Evolutionary conservation across 768 basidiomycete species (phyloP).

Genomic region (Leucocoprinus birnbaumii): DNA sequence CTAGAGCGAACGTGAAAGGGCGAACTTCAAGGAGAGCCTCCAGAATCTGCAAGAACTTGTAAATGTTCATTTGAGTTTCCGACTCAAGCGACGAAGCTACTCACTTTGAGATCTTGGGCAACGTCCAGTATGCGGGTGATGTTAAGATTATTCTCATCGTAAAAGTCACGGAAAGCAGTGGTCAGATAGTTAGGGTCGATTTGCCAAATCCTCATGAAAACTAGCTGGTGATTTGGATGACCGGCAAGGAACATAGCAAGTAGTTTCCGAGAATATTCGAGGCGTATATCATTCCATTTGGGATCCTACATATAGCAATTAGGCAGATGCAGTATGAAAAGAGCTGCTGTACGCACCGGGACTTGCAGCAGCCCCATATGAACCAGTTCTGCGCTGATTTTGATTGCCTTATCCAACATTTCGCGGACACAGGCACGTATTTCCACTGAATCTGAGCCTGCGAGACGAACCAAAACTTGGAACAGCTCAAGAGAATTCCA

Average conservation of each 20-base stretch:
- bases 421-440: slow-evolving; percentile 79
- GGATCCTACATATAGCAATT: slow-evolving; percentile 46
- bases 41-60: slow-evolving; percentile 57
- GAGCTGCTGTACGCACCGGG: slow-evolving; percentile 54
- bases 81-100: slow-evolving; percentile 15
- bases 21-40: slow-evolving; percentile 89
- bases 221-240: slow-evolving; percentile 92
- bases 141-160: slow-evolving; percentile 88
- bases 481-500: slow-evolving; percentile 96
- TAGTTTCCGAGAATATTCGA: slow-evolving; percentile 84
- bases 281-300: slow-evolving; percentile 83
- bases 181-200: slow-evolving; percentile 84
- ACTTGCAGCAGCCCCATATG: slow-evolving; percentile 92
- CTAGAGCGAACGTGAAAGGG: slow-evolving; percentile 87
- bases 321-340: no score
- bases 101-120: slow-evolving; percentile 89
- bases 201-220: slow-evolving; percentile 96
- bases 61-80: slow-evolving; percentile 2
- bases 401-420: slow-evolving; percentile 91
- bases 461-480: slow-evolving; percentile 79
- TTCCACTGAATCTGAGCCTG: slow-evolving; percentile 68
- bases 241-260: slow-evolving; percentile 89
- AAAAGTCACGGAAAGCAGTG: slow-evolving; percentile 87
- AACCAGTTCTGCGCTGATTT: slow-evolving; percentile 91
- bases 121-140: slow-evolving; percentile 94